Evolutionary conservation across 371 early-diverging fungal genomes (phyloP), one percentile per base, ranked within the genome.

Genomic region (Mortierella sp.): DNA sequence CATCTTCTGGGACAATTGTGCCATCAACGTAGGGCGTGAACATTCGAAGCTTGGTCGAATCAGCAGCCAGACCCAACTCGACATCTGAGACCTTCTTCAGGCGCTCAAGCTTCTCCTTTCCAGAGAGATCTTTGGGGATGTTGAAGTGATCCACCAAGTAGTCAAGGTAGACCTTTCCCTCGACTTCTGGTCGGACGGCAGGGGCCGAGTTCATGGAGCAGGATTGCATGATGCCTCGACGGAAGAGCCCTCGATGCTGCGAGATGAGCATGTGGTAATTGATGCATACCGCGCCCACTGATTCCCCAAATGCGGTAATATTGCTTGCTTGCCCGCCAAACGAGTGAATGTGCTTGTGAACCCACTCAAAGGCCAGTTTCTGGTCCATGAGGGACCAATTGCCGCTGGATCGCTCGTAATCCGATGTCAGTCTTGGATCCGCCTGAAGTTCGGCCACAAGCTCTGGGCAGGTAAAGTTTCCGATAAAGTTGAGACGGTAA

Each of bases 331-430:
- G 77, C 10, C 86, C 86, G 10, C 84, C 85, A 66, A 88, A 85
- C 0, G 55, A 44, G 14, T 14, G 17, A 44, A 88, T 86, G 52
- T 86, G 65, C 22, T 77, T 49, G 25, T 57, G 57, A 17, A 85
- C 78, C 88, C 88, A 87, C 24, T 72, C 52, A 6, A 85, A 46
- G 0, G 84, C 86, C 5, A 71, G 31, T 21, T 51, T 31, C 63
- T 86, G 85, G 53, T 87, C 86, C 31, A 67, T 61, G 1, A 85
- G 60, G 10, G 81, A 81, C 58, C 62, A 68, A 50, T 85, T 85
- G 16, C 80, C 80, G 13, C 60, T 50, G 7, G 59, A 50, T 4
- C 54, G 50, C 10, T 67, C 67, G 28, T 63, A 62, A 12, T 55
- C 66, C 6, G 57, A 22, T 12, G 16, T 39, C 24, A 60, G 57